Evolutionary conservation across 208 protist species (phyloP), one percentile per base, ranked within the genome.

Genomic region (Trypanosoma boissoni): DNA sequence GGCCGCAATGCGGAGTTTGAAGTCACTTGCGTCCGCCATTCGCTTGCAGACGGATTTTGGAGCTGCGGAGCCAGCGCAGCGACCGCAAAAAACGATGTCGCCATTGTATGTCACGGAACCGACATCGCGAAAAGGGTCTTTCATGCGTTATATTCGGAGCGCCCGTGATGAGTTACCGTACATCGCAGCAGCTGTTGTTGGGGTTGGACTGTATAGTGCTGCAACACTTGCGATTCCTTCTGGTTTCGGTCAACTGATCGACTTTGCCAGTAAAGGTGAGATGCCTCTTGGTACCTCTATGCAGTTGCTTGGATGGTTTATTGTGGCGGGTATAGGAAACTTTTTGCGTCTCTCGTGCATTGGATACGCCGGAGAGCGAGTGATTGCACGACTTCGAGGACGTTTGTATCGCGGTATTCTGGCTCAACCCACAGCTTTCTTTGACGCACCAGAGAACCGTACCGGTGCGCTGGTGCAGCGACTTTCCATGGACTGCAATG

Each of bases 401-500:
- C 29, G 50, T 24, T 64, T 96, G 18, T 94, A 91, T 76, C 64
- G 44, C 32, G 70, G 62, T 45, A 79, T 93, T 49, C 49, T 94
- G 41, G 49, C 58, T 16, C 85, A 93, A 63, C 81, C 80, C 0
- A 75, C 74, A 2, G 68, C 76, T 9, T 93, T 95, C 54, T 95
- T 92, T 66, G 89, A 95, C 59, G 72, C 69, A 2, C 50, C 80
- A 14, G 86, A 78, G 31, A 93, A 91, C 58, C 73, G 81, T 37
- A 89, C 83, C 43, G 85, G 84, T 16, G 78, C 84, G 24, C 55
- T 94, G 34, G 75, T 87, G 58, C 76, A 90, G 74, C 86, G 86
- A 0, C 73, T 96, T n/a, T 80, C 86, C 1, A 89, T 90, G 80
- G 86, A 94, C 72, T 93, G 86, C 72, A 91, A 89, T 66, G 79